Evolutionary conservation across 164 flowering plant genomes (phyloP), one percentile per base, ranked within the genome.

Genomic region (Cinnamomum chago): DNA sequence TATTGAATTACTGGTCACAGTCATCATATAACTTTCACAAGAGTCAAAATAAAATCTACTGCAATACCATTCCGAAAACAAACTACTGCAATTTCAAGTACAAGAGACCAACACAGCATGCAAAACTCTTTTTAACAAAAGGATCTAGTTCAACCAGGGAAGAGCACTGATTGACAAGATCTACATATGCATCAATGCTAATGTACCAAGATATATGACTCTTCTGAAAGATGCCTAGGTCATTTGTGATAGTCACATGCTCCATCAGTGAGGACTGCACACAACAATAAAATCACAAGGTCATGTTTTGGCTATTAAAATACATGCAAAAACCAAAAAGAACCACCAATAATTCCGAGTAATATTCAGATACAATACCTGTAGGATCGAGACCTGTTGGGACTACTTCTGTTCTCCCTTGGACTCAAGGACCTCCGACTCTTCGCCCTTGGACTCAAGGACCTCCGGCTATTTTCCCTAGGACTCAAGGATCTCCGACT

Each of bases 331-430:
- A 55, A 55, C n/a, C 60, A 55, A 17, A 15, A 55, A n/a, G 17
- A 14, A 5, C 11, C 47, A 55, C 20, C 3, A 18, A 55, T 4
- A 55, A 55, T 55, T 15, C 60, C 20, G 15, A 55, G 60, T 14
- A 55, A 55, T 20, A 14, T 55, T 55, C 60, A 55, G n/a, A 5
- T 17, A 55, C 60, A 55, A 55, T n/a, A 55, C 60, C 60, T 55
- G 60, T 55, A 55, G 60, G 60, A 55, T 55, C 60, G 60, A 55
- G 60, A 88, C 60, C 86, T 76, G 40, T 85, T 82, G 20, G 73
- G 84, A 35, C 67, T 75, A 15, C 60, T n/a, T 3, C 60, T 20
- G n/a, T 55, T 55, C n/a, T 55, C 20, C n/a, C 6, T 55, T 3
- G 60, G 60, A 55, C 60, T 55, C 4, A 17, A 17, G 33, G 33